Evolutionary conservation across 2,329 filamentous ascomycete genomes (phyloP).

Genomic region (Arthrobotrys pseudoclavata): DNA sequence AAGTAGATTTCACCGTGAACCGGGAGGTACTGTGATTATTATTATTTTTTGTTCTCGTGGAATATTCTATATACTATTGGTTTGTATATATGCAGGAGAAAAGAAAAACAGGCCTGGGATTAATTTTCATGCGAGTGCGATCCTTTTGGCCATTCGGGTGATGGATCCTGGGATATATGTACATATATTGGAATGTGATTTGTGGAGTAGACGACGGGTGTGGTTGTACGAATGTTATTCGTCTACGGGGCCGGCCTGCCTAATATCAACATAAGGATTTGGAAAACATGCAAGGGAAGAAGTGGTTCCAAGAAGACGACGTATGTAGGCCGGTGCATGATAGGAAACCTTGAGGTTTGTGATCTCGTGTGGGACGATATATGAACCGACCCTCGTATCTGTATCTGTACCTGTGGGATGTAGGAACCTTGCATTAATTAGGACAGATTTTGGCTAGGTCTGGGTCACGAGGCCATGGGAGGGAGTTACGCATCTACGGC

Average conservation of each 20-base stretch:
- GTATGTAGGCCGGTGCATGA: neutral
- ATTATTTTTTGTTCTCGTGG: neutral
- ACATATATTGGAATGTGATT: constrained; percentile 9
- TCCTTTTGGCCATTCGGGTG: neutral
- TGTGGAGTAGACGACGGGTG: neutral
- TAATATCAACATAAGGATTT: neutral
- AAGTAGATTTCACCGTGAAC: neutral
- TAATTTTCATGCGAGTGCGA: constrained; percentile 11
- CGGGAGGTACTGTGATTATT: neutral
- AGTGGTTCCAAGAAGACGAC: constrained; percentile 11
- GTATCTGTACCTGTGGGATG: neutral
- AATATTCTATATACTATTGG: constrained; percentile 20
- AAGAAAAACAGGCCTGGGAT: neutral
- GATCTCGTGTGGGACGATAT: constrained; percentile 5
- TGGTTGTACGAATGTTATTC: constrained; percentile 13
- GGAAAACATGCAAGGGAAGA: neutral
- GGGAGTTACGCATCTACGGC: neutral
- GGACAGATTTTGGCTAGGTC: neutral
- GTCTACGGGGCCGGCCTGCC: neutral
- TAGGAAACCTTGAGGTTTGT: neutral
- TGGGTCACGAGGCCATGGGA: constrained; percentile 8
- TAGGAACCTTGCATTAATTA: constrained; percentile 12
- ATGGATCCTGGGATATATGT: constrained; percentile 8
- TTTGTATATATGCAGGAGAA: constrained; percentile 4
- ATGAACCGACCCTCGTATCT: neutral